Evolutionary conservation across 805 yeast species (phyloP), one percentile per base, ranked within the genome.

Genomic region (Nakazawaea anatomiae): DNA sequence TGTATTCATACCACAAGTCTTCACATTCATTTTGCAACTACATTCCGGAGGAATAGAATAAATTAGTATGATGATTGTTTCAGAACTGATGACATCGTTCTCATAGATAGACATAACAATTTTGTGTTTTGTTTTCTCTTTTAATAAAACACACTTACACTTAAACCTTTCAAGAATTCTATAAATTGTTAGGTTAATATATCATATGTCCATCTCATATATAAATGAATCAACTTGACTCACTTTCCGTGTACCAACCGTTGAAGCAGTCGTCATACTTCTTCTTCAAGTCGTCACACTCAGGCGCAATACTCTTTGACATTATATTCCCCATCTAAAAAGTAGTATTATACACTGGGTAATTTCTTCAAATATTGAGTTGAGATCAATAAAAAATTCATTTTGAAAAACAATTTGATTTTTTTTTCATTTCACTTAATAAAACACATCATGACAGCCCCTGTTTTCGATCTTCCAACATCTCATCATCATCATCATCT

Each of bases 221-320:
- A 10, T 27, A 30, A 35, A 32, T 11, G 28, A 27, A 10, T 12
- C 14, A n/a, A 31, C 10, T 18, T 43, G 6, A 70, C 78, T 46
- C 55, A 75, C 79, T 87, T 59, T 94, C 97, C 5, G 94, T 83
- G 65, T 94, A 94, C 99, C 99, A 91, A 57, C 79, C 78, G 68
- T 90, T 91, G 72, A 94, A 94, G 67, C 99, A 94, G 61, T 83
- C 86, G 64, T 94, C 98, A 63, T 94, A 94, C 60, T 82, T 80
- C 59, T 82, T 81, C 68, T 94, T 94, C 52, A 85, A 79, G 36
- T 82, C 87, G 27, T 96, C 89, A 69, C 99, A 94, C 70, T 94
- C 98, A 29, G 97, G 97, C 38, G 99, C 98, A 74, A 94, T 87
- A 54, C 96, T 89, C 6, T 96, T 76, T 14, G 91, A 85, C 87